phyloP scores from a whole-genome alignment of 805 yeast genomes.

The Blastobotrys parvus region DNA sequence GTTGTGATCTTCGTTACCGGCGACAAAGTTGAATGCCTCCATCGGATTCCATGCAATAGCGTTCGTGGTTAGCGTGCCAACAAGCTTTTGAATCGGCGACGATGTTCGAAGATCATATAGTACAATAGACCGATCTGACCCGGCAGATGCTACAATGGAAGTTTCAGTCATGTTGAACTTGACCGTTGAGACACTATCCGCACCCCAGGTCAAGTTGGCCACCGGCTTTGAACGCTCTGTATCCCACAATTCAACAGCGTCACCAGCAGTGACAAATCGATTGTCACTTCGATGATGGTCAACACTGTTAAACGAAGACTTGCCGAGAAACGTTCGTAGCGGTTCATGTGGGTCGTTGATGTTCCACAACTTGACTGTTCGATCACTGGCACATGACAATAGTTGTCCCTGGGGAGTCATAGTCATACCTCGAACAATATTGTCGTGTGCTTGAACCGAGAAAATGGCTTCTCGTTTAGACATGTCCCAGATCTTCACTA shows the following conservation, averaged over 20 bases:
- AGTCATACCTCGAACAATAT: conserved; percentile 76
- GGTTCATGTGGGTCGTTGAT: conserved; percentile 47
- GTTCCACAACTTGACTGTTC: conserved; percentile 84
- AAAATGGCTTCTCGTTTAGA: conserved; percentile 66
- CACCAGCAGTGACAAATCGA: conserved; percentile 87
- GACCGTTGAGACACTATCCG: conserved; percentile 78
- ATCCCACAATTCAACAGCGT: conserved; percentile 89
- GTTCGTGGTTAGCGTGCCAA: conserved; percentile 74
- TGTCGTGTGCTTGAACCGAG: conserved; percentile 82
- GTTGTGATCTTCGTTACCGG: conserved; percentile 92
- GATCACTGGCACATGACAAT: conserved; percentile 86
- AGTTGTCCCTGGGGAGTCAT: conserved; percentile 59
- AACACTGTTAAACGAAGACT: conserved; percentile 71
- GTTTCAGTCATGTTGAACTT: conserved; percentile 88
- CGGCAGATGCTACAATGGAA: conserved; percentile 78
- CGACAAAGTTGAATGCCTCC: conserved; percentile 91
- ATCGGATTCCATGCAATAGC: conserved; percentile 94
- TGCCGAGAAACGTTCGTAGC: conserved; percentile 72
- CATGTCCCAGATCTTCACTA: conserved; percentile 88
- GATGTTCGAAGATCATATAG: conserved; percentile 85
- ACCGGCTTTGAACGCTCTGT: conserved; percentile 67
- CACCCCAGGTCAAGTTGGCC: conserved; percentile 87
- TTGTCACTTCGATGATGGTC: conserved; percentile 77
- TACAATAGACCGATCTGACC: conserved; percentile 84
- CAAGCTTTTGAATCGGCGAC: conserved; percentile 86